Percentiles rank a stretch among this genome's conserved stretches.
These are phyloP conservation scores for Plasmodium gaboni DNA, from an alignment of 169 alveolate species.

Conservation along the genomic window DNA sequence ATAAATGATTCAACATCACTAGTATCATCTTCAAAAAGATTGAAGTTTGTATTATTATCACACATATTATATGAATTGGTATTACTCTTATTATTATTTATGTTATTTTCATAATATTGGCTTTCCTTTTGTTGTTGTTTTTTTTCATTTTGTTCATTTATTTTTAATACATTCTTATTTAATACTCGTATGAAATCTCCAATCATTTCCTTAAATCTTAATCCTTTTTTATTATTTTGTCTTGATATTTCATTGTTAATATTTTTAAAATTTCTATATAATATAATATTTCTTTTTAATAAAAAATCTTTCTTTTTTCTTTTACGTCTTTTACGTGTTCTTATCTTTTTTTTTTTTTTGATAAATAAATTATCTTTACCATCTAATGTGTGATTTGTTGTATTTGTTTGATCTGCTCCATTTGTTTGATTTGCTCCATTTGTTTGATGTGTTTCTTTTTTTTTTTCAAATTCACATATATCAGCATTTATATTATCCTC, in stretches of 20 bases:
- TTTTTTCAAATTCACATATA: not conserved
- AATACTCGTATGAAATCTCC: constrained; percentile 18
- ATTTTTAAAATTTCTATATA: constrained; percentile 68
- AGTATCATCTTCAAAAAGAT: not conserved
- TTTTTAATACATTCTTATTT: constrained; percentile 31
- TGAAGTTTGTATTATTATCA: not conserved
- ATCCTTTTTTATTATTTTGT: constrained; percentile 57
- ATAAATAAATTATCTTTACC: not conserved
- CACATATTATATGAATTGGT: not conserved
- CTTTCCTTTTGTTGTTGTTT: not conserved
- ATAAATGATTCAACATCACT: constrained; percentile 3
- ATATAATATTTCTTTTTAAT: constrained; percentile 21
- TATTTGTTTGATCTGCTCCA: too few species aligned
- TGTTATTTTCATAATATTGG: not conserved
- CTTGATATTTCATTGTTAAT: constrained; percentile 53
- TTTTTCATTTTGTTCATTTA: not conserved
- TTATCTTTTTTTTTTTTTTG: not conserved
- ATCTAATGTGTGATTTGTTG: too few species aligned
- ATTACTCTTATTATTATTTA: not conserved
- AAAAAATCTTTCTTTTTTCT: not conserved
- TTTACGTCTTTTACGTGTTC: not conserved
- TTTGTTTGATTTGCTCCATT: not conserved
- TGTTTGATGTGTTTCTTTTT: not conserved
- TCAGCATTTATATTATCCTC: not conserved
- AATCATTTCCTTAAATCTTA: constrained; percentile 25